Evolutionary conservation across 495 filamentous ascomycete species (phyloP), one percentile per base, ranked within the genome.

Genomic region (Aspergillus coremiiformis): DNA sequence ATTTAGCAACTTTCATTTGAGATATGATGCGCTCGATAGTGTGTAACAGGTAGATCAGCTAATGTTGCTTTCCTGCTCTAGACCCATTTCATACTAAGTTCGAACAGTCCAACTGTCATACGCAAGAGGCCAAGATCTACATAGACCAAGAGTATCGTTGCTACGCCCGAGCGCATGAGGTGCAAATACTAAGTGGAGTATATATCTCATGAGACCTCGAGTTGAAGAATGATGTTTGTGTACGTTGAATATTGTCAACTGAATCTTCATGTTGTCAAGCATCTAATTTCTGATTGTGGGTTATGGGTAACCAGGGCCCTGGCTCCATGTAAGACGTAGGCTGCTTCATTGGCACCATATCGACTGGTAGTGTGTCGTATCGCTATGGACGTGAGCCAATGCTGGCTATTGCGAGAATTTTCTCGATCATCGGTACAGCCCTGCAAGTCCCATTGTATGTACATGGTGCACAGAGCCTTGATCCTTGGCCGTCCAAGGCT

Each of bases 381-480:
- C 75, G 76, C 15, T 65, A 86, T 19, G 86, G 84, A 9, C 78
- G 87, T 22, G 89, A 89, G 68, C 85, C 84, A 62, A 77, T 81
- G 14, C 80, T 90, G 47, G 60, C 89, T 5, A 71, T 90, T 46
- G 82, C 84, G 20, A 79, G 79, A 19, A 53, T 65, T 14, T 75
- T 90, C 42, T 90, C 90, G 67, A 80, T 87, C 26, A 53, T 90
- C 19, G 87, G 87, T 15, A 83, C 88, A 11, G 63, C 89, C 11
- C 64, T 90, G 22, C 87, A 89, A 63, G 72, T 78, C 22, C 63
- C 71, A 5, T 69, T 80, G 0, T 82, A 73, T 74, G 7, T 80
- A 83, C 51, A 83, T 85, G n/a, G 56, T 64, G 48, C n/a, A 52
- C 42, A 17, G 15, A 12, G 15, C 19, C 10, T n/a, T 17, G 57